phyloP scores from a whole-genome alignment of 371 early-diverging fungal species.

The Mitosporidium daphniae region DNA sequence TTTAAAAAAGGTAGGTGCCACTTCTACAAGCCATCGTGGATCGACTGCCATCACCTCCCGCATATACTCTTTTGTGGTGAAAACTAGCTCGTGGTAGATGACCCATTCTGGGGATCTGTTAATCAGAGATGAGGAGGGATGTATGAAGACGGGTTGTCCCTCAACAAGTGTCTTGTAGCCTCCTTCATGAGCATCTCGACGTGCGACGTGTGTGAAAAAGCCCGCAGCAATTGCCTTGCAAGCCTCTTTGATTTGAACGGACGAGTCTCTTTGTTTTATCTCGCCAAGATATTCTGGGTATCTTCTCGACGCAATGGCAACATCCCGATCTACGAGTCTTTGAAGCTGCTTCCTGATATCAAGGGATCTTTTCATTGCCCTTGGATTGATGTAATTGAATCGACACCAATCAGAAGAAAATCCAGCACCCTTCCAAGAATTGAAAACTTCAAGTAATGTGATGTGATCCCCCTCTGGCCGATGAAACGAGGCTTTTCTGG shows the following conservation, averaged over 20 bases:
- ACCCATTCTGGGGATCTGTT: constrained; percentile 4
- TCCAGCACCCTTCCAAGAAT: too few relatives aligned
- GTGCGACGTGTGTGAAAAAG: too few relatives aligned
- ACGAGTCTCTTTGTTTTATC: too few relatives aligned
- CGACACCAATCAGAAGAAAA: constrained; percentile 70
- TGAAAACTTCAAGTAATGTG: too few relatives aligned
- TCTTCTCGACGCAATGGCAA: too few relatives aligned
- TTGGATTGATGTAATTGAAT: constrained; percentile 68
- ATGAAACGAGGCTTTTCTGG: background rate
- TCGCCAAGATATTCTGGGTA: too few relatives aligned
- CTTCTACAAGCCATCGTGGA: background rate
- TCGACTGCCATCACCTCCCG: background rate
- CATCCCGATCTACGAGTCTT: constrained; percentile 48
- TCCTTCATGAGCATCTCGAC: constrained; percentile 37
- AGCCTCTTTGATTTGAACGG: too few relatives aligned
- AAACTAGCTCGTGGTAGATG: constrained; percentile 1
- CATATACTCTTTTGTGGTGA: background rate
- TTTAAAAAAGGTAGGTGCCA: constrained; percentile 57
- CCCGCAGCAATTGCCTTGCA: constrained; percentile 67
- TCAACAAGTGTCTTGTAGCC: constrained; percentile 58
- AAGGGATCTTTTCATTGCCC: constrained; percentile 49
- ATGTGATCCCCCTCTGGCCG: too few relatives aligned
- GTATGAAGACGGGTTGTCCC: constrained; percentile 50
- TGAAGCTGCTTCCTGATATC: constrained; percentile 73
- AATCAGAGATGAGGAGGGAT: constrained; percentile 56